Conservation (phyloP, 2,329 filamentous ascomycete species). For the Aureobasidium pullulans region DNA sequence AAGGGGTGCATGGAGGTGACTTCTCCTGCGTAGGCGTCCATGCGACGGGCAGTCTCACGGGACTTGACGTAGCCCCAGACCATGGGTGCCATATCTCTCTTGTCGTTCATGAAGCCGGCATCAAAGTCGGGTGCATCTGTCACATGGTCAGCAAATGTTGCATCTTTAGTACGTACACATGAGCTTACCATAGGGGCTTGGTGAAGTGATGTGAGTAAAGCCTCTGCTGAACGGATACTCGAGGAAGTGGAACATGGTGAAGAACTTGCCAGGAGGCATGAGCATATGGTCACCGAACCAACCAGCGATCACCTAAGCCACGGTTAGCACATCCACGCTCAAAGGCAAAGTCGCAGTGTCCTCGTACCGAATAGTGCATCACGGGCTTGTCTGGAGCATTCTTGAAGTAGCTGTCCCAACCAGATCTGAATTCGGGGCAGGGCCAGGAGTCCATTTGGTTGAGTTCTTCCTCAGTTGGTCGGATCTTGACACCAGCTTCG, state of each 20-base stretch:
- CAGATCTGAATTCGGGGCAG: constrained; percentile 63
- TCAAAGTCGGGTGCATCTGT: constrained; percentile 15
- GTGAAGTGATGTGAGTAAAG: constrained; percentile 61
- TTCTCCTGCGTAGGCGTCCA: constrained; percentile 72
- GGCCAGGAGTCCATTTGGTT: constrained; percentile 65
- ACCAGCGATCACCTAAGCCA: constrained; percentile 26
- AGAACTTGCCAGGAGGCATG: constrained; percentile 71
- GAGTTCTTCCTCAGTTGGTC: constrained; percentile 62
- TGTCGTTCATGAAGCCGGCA: constrained; percentile 78
- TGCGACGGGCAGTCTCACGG: constrained; percentile 68
- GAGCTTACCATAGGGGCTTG: constrained; percentile 55
- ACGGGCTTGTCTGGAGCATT: constrained; percentile 79
- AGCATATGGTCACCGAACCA: constrained; percentile 41
- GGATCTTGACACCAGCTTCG: constrained; percentile 71
- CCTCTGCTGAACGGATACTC: constrained; percentile 72
- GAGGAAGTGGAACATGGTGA: constrained; percentile 77
- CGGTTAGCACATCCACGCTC: too few relatives aligned
- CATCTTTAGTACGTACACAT: too few relatives aligned
- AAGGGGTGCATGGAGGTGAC: constrained; percentile 61
- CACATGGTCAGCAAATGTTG: not conserved
- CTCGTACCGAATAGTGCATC: constrained; percentile 63
- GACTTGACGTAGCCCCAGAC: constrained; percentile 61
- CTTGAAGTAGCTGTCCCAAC: constrained; percentile 78
- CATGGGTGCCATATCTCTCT: constrained; percentile 76
- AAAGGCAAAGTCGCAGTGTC: too few relatives aligned